Evolutionary conservation across 176 grass and related monocot species (phyloP).

Genomic region (Olyra latifolia): DNA sequence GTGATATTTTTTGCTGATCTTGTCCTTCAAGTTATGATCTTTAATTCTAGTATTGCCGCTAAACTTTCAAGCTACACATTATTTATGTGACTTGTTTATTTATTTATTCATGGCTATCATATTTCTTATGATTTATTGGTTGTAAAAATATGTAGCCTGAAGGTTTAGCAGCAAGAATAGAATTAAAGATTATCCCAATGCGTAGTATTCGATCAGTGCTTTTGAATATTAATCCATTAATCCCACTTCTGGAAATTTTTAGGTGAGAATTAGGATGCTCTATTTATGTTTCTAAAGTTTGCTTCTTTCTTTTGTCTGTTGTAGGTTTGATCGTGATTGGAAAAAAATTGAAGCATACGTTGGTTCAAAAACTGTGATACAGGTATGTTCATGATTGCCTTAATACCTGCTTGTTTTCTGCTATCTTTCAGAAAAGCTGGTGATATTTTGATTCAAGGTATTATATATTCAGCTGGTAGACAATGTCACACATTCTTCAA

Average conservation of each 20-base stretch:
- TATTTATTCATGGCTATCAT: not conserved
- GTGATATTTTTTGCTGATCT: not conserved
- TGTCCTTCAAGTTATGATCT: not conserved
- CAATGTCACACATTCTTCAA: not conserved
- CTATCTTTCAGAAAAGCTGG: not conserved
- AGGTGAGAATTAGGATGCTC: not conserved
- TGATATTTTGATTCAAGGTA: not conserved
- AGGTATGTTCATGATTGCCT: conserved; percentile 40
- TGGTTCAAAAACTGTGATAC: conserved; percentile 90
- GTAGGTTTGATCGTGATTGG: conserved; percentile 93
- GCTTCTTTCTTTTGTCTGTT: conserved; percentile 7
- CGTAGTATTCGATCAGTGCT: not conserved
- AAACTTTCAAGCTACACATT: not conserved
- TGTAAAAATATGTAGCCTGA: not conserved
- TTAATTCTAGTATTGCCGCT: not conserved
- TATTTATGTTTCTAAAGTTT: not conserved
- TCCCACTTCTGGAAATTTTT: not conserved
- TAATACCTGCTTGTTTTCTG: not conserved
- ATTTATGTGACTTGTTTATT: not conserved
- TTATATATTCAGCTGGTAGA: not conserved
- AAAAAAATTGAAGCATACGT: conserved; percentile 85
- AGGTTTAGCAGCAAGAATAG: not conserved
- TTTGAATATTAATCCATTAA: not conserved
- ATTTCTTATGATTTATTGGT: not conserved
- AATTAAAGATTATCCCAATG: not conserved